Evolutionary conservation across 805 yeast species (phyloP).

Genomic region (Danielia reshetovae): DNA sequence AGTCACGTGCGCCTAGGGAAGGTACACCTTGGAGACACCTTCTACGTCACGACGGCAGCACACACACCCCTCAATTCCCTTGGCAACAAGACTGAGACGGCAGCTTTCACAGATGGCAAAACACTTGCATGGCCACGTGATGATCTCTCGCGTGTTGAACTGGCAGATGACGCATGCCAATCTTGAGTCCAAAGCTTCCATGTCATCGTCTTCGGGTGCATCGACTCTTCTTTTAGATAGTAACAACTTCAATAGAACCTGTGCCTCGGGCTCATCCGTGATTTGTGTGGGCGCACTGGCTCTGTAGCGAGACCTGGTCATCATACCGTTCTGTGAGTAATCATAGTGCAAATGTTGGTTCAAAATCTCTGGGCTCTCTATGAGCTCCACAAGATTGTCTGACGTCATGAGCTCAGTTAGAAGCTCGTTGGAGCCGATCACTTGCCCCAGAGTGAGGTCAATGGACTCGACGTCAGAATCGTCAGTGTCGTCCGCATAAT

Average conservation of each 20-base stretch:
- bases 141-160: conserved; percentile 64
- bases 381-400: conserved; percentile 11
- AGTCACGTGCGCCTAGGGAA: not conserved
- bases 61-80: conserved; percentile 76
- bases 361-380: conserved; percentile 19
- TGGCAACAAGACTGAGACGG: conserved; percentile 63
- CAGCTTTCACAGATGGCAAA: conserved; percentile 85
- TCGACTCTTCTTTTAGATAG: conserved; percentile 3
- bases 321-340: conserved; percentile 12
- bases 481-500: conserved; percentile 3
- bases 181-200: conserved; percentile 28
- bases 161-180: conserved; percentile 79
- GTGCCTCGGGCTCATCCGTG: not conserved
- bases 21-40: conserved; percentile 52
- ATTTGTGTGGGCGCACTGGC: not conserved
- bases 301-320: conserved; percentile 34
- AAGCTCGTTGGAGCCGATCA: not conserved
- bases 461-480: conserved; percentile 10
- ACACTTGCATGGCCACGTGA: conserved; percentile 92
- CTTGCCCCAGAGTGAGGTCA: conserved; percentile 1
- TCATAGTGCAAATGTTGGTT: conserved; percentile 25
- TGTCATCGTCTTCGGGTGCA: conserved; percentile 14
- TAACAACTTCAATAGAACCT: not conserved
- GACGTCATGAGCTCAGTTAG: conserved; percentile 12
- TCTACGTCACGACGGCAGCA: conserved; percentile 77